Conservation (phyloP, 331 rosid species). For the Stylosanthes scabra region DNA sequence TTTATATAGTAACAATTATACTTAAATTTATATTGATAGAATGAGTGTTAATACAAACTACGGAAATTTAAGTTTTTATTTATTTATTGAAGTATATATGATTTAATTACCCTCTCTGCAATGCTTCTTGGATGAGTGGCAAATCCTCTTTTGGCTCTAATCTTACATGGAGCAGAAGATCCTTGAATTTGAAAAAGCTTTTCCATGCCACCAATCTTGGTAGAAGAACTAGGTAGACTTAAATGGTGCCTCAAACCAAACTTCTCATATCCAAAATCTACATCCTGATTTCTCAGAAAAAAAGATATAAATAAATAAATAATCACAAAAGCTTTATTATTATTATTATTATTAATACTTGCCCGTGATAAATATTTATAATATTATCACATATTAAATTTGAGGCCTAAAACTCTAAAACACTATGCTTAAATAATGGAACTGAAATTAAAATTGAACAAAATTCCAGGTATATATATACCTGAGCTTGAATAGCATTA, state of each 20-base stretch:
- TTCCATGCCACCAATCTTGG: constrained; percentile 50
- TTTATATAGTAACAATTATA: too few species aligned
- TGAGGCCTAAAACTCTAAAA: too few species aligned
- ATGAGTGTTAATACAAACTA: too few species aligned
- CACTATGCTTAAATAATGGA: too few species aligned
- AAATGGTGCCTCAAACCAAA: constrained; percentile 68
- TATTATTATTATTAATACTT: too few species aligned
- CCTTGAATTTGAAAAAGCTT: constrained; percentile 63
- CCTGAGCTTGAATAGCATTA: constrained; percentile 62
- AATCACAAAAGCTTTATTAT: not conserved
- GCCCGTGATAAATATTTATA: too few species aligned
- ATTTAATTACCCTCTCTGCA: constrained; percentile 81
- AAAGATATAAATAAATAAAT: constrained; percentile 18
- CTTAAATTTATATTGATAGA: too few species aligned
- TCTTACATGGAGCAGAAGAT: constrained; percentile 71
- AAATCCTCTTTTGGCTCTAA: constrained; percentile 91
- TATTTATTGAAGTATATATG: too few species aligned
- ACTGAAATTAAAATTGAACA: not conserved
- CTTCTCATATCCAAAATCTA: constrained; percentile 49
- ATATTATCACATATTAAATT: too few species aligned
- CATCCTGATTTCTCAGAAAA: constrained; percentile 39
- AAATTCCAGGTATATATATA: constrained; percentile 33
- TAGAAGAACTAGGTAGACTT: constrained; percentile 65
- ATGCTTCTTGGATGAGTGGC: constrained; percentile 99
- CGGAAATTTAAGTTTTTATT: too few species aligned